Evolutionary conservation across 768 basidiomycete species (phyloP).

Genomic region (Mrakia blollopis): DNA sequence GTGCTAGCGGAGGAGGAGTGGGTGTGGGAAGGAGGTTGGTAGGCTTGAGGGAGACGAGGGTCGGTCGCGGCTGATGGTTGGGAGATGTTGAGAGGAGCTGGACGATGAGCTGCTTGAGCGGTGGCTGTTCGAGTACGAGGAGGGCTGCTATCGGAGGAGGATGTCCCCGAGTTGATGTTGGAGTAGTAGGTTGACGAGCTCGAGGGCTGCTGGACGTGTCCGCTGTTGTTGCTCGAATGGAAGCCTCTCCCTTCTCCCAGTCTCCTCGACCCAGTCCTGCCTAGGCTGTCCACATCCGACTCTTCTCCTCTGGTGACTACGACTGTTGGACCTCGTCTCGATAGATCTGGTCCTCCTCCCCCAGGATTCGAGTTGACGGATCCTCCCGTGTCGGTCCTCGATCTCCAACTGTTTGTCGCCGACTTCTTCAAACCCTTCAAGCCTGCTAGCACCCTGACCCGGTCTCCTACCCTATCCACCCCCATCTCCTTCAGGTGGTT

Average conservation of each 20-base stretch:
- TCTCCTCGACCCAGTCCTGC: not conserved
- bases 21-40: not conserved
- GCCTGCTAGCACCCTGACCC: slow-evolving; percentile 77
- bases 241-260: not conserved
- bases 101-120: slow-evolving; percentile 13
- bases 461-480: slow-evolving; percentile 80
- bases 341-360: no score
- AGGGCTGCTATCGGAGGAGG: not conserved
- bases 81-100: slow-evolving; percentile 27
- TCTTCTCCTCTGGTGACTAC: slow-evolving; percentile 18
- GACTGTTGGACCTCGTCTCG: slow-evolving; percentile 11
- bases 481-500: slow-evolving; percentile 83
- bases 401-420: slow-evolving; percentile 5
- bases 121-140: slow-evolving; percentile 5
- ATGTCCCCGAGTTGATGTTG: not conserved
- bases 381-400: not conserved
- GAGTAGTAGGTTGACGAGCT: not conserved
- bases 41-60: slow-evolving; percentile 23
- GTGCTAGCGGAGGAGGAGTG: not conserved
- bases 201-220: not conserved
- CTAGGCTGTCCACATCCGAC: not conserved
- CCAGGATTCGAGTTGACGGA: not conserved
- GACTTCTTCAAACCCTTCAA: slow-evolving; percentile 64
- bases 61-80: slow-evolving; percentile 4
- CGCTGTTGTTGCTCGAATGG: not conserved